phyloP scores from a whole-genome alignment of 768 basidiomycete genomes.

The Pleurotus pulmonarius region DNA sequence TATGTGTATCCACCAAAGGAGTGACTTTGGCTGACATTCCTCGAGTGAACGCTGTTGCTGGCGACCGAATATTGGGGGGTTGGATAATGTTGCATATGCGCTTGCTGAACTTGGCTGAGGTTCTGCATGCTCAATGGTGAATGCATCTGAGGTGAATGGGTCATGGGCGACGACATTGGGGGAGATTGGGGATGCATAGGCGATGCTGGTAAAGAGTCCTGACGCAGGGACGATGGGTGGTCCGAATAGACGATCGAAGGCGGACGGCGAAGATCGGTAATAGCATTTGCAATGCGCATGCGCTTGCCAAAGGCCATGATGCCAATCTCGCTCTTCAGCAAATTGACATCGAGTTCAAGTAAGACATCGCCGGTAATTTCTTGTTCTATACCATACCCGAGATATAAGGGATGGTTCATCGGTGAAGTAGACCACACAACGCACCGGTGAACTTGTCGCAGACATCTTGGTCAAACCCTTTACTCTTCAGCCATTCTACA shows the following conservation, averaged over 20 bases:
- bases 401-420: not conserved
- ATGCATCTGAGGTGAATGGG: slow-evolving; percentile 24
- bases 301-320: slow-evolving; percentile 94
- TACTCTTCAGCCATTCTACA: slow-evolving; percentile 78
- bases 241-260: slow-evolving; percentile 59
- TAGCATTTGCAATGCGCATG: slow-evolving; percentile 88
- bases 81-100: slow-evolving; percentile 6
- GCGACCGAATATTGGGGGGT: slow-evolving; percentile 5
- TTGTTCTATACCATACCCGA: slow-evolving; percentile 61
- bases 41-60: slow-evolving; percentile 25
- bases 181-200: slow-evolving; percentile 15
- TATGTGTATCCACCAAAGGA: slow-evolving; percentile 18
- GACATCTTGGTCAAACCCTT: slow-evolving; percentile 82
- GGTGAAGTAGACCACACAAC: slow-evolving; percentile 18
- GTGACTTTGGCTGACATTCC: slow-evolving; percentile 39
- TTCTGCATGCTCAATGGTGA: slow-evolving; percentile 12
- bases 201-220: slow-evolving; percentile 29
- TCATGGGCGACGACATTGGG: slow-evolving; percentile 26
- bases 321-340: slow-evolving; percentile 92
- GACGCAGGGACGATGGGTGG: slow-evolving; percentile 22
- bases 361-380: slow-evolving; percentile 98
- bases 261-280: slow-evolving; percentile 78
- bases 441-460: slow-evolving; percentile 84
- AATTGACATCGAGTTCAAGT: slow-evolving; percentile 86
- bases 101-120: slow-evolving; percentile 13